phyloP scores from a whole-genome alignment of 1,284 basidiomycete species.

The Microbotryum silenes-acaulis region DNA sequence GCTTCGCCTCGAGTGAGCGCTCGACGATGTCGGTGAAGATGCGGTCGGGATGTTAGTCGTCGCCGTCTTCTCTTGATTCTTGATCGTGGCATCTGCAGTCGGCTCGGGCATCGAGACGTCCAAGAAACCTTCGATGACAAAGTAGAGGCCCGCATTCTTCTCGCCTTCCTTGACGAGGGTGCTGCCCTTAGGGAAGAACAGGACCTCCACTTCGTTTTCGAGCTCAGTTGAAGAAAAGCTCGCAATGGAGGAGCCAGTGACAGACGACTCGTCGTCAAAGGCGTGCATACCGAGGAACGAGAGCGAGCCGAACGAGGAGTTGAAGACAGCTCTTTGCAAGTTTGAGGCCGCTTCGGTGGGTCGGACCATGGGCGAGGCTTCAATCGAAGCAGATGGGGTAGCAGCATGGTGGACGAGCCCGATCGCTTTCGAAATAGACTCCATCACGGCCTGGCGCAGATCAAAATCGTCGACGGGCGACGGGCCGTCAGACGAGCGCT shows the following conservation, averaged over 20 bases:
- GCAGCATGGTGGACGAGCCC: conserved; percentile 80
- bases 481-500: conserved; percentile 17
- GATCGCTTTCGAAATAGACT: conserved; percentile 94
- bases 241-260: conserved; percentile 14
- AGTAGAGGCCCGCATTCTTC: conserved; percentile 83
- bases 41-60: not conserved
- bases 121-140: conserved; percentile 94
- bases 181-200: conserved; percentile 82
- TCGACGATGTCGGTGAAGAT: too few species aligned
- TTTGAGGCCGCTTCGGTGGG: conserved; percentile 26
- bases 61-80: not conserved
- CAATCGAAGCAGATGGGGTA: conserved; percentile 24
- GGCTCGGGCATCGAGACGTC: conserved; percentile 73
- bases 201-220: conserved; percentile 92
- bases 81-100: not conserved
- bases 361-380: conserved; percentile 29
- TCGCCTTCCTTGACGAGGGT: conserved; percentile 85
- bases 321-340: conserved; percentile 45
- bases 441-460: conserved; percentile 88
- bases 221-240: conserved; percentile 54
- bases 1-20: too few species aligned
- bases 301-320: conserved; percentile 74
- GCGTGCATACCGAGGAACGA: conserved; percentile 65
- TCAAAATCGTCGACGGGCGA: conserved; percentile 54
- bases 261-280: conserved; percentile 43